Base-by-base conservation (phyloP, 2,329 filamentous ascomycete genomes). In the Phyllosticta ampelicida region DNA sequence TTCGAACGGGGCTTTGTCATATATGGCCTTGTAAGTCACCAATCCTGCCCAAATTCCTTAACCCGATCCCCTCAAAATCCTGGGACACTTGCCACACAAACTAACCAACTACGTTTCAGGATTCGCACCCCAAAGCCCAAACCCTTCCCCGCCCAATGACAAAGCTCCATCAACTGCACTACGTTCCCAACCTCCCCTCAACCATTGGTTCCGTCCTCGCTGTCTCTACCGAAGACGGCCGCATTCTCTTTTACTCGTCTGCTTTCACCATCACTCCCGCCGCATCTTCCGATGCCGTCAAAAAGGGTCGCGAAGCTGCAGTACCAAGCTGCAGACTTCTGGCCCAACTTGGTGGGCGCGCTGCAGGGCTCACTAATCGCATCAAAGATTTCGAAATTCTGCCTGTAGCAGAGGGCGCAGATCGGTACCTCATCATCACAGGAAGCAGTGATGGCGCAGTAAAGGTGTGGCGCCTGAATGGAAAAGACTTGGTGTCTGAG, bases 361-460 rank as follows among this genome's bases (percentile, higher is more conserved):
- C 81, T 28, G 80, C 78, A 1, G 86, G 85, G 0, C 80, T 94
- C 54, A 74, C 75, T 2, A 81, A 83, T 10, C 84, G 94, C 55
- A 85, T 97, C 71, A 99, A 97, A 75, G 91, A 96, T 68, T 96
- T 97, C 71, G 81, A 84, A 60, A 74, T 90, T 30, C 65, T 94
- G 53, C 68, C 72, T 11, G 60, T 78, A 2, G 66, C 70, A 49
- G 66, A 69, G 20, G 69, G 74, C 62, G 63, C 72, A 60, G 66
- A 72, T 59, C 72, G 65, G 66, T 74, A 68, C 61, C 79, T 79
- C 59, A 75, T 95, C 49, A 77, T 89, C 5, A 84, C 89, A 6
- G 90, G 82, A 6, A 86, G 89, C 72, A 97, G 91, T 68, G 90
- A 96, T 65, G 94, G 94, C 29, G 82, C 84, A 54, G 75, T 96